phyloP scores from a whole-genome alignment of 2,329 filamentous ascomycete species.

The Fusarium bulbicola region DNA sequence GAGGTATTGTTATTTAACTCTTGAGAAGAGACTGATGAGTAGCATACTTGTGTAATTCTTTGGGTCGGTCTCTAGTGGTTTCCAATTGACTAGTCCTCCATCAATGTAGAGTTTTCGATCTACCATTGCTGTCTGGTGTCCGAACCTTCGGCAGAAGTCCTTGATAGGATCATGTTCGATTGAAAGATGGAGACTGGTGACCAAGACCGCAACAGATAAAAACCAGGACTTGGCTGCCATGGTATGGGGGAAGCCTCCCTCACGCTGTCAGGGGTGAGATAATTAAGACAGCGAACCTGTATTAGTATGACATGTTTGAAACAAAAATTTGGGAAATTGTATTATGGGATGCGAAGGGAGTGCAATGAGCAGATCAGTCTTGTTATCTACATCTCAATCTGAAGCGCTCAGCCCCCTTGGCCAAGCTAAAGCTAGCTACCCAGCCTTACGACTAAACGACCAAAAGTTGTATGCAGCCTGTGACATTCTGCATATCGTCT shows the following conservation, averaged over 20 bases:
- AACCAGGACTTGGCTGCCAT: background rate
- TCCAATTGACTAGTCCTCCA: background rate
- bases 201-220: background rate
- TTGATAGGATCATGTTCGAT: background rate
- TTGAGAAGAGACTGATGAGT: fast-evolving
- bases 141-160: background rate
- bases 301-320: background rate
- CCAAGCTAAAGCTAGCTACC: too few relatives aligned
- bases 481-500: too few relatives aligned
- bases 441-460: background rate
- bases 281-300: too few relatives aligned
- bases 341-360: too few relatives aligned
- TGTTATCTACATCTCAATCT: background rate
- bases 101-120: background rate
- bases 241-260: too few relatives aligned
- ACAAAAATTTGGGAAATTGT: too few relatives aligned
- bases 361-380: too few relatives aligned
- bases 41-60: background rate
- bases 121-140: background rate
- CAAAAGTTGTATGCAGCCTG: background rate
- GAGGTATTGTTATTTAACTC: fast-evolving
- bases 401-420: background rate
- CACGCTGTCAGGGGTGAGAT: too few relatives aligned
- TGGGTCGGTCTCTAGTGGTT: background rate
- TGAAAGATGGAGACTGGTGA: background rate